Percentiles rank a stretch among this genome's conserved stretches.
Evolutionary conservation across 257 asterid species (phyloP).

Genomic region (Euphrasia confusa): DNA sequence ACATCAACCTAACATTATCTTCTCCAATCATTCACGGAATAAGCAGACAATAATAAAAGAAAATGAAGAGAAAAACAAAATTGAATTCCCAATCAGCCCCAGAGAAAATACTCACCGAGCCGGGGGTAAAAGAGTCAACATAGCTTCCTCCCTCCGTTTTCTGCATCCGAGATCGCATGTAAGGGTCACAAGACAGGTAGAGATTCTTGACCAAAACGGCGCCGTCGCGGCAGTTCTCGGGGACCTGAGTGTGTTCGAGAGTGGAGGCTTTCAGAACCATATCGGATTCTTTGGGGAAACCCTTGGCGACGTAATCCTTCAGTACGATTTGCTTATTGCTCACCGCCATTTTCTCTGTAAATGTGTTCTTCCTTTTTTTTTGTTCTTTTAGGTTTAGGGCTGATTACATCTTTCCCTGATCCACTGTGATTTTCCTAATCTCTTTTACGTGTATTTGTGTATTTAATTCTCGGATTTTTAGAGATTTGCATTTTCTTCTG

Average conservation of each 20-base stretch:
- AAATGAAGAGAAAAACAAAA: too few species aligned
- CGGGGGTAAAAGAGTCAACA: slow-evolving; percentile 2
- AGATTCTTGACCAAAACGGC: slow-evolving; percentile 45
- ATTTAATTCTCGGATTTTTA: too few species aligned
- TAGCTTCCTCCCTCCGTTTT: slow-evolving; percentile 20
- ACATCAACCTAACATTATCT: too few species aligned
- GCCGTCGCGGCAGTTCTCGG: slow-evolving; percentile 24
- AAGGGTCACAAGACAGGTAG: slow-evolving; percentile 52
- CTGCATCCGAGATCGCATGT: slow-evolving; percentile 24
- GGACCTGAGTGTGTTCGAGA: slow-evolving; percentile 17
- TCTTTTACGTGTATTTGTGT: too few species aligned
- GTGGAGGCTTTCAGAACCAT: slow-evolving; percentile 19
- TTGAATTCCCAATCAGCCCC: neutral
- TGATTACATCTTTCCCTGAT: too few species aligned
- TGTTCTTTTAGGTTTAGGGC: neutral
- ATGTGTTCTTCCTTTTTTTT: neutral
- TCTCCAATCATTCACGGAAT: too few species aligned
- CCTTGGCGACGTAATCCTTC: slow-evolving; percentile 22
- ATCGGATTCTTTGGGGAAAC: slow-evolving; percentile 29
- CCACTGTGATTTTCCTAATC: too few species aligned
- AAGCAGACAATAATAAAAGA: too few species aligned
- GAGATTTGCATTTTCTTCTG: too few species aligned
- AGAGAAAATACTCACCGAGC: slow-evolving; percentile 14
- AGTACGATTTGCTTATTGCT: slow-evolving; percentile 29
- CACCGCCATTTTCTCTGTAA: slow-evolving; percentile 12